Percentiles rank a stretch among this genome's conserved stretches.
Evolutionary conservation across 2,329 filamentous ascomycete genomes (phyloP).

Genomic region (Claviceps lovelessii): DNA sequence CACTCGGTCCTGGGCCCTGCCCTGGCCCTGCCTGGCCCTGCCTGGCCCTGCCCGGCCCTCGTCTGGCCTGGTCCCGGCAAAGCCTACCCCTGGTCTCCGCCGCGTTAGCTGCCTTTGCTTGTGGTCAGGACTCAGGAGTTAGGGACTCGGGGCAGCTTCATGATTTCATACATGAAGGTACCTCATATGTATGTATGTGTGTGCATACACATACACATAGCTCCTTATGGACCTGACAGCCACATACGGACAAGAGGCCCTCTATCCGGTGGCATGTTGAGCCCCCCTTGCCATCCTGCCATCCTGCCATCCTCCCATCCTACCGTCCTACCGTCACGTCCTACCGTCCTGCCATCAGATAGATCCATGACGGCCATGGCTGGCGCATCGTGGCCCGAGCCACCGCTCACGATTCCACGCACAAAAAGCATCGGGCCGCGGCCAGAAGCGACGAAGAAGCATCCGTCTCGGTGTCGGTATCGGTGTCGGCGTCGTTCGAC

Average conservation of each 20-base stretch:
- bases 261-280: background rate
- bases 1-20: background rate
- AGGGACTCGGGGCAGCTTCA: too few species aligned
- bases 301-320: background rate
- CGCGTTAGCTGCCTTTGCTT: background rate
- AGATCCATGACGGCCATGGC: too few species aligned
- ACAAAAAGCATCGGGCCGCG: background rate
- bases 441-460: background rate
- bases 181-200: too few species aligned
- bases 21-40: background rate
- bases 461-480: background rate
- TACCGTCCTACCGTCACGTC: background rate
- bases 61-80: conserved; percentile 2
- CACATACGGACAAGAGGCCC: background rate
- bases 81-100: background rate
- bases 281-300: background rate
- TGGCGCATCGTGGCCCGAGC: background rate
- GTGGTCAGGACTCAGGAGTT: too few species aligned
- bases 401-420: background rate
- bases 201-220: too few species aligned
- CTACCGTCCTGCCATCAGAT: background rate
- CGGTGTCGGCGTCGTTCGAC: background rate
- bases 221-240: background rate
- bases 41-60: background rate
- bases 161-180: too few species aligned